Base-by-base conservation (phyloP, 2,329 filamentous ascomycete species). In the Chalaropsis thielavioides region DNA sequence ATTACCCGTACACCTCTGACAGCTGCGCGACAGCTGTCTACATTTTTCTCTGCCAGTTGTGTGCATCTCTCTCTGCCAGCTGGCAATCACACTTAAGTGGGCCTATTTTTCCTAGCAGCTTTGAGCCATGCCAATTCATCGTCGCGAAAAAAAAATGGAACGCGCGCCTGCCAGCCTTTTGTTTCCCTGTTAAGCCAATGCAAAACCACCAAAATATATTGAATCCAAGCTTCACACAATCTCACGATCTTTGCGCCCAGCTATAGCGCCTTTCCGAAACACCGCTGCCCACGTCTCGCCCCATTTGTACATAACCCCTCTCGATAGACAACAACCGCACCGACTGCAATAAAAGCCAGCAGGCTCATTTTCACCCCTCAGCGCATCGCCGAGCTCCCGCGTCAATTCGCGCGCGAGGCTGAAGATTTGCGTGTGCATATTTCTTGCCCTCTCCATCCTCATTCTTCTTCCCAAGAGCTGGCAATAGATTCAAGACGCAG, bases 71-170 rank as follows among this genome's bases (percentile, higher is more conserved):
- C 41, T 13, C 11, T 7, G 41, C 41, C 41, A 15, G 6, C 7
- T n/a, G 11, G 4, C 7, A 15, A 43, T 3, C 41, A 43, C 13
- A 13, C 17, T 13, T 13, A 13, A 38, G 56, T n/a, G 31, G 56
- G 19, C 27, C 38, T 35, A 3, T 3, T 17, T 24, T n/a, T 11
- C 31, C 27, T 13, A 27, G 49, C 54, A 58, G 13, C 54, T 58
- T 58, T 58, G 54, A 58, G 24, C 54, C 54, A 58, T 59, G 31
- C 56, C 15, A 59, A 19, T 40, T 40, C 41, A 43, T 56, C 27
- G 60, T 49, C 60, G 60, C 60, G 60, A 44, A 46, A 62, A 31
- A 31, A 62, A 49, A 27, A 31, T 43, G 41, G n/a, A 49, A 62
- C 60, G 60, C 60, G 60, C 41, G 41, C 41, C 41, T 15, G 41